Evolutionary conservation across 208 protist species (phyloP).

Genomic region (Hexamita inflata): DNA sequence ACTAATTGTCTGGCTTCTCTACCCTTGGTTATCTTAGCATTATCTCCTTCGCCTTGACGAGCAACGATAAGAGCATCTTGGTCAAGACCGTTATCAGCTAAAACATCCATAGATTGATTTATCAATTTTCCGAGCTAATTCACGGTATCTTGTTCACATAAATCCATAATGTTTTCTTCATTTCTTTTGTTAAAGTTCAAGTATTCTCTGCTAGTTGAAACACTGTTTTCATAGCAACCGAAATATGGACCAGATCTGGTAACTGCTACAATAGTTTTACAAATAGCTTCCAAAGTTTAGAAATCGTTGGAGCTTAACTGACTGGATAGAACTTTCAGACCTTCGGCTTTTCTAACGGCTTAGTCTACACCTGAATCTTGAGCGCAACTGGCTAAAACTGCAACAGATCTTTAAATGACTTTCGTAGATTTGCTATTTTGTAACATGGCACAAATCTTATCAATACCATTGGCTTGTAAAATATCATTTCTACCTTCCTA

Average conservation of each 20-base stretch:
- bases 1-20: background rate
- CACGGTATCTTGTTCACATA: background rate
- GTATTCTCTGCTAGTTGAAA: background rate
- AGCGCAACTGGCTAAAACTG: conserved; percentile 22
- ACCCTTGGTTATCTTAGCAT: background rate
- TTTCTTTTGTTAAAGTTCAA: conserved; percentile 17
- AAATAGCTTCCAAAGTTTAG: background rate
- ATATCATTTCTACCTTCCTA: background rate
- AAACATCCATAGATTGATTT: background rate
- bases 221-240: conserved; percentile 2
- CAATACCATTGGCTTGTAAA: background rate
- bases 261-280: conserved; percentile 17
- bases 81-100: background rate
- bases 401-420: background rate
- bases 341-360: conserved; percentile 14
- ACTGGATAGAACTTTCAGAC: background rate
- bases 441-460: background rate
- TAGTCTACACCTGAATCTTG: conserved; percentile 25
- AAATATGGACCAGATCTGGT: conserved; percentile 16
- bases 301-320: background rate
- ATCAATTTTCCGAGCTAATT: background rate
- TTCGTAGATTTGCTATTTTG: background rate
- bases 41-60: background rate
- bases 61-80: background rate
- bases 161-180: conserved; percentile 22